Conservation (phyloP, 2,329 filamentous ascomycete species). For the Ilyonectria destructans region DNA sequence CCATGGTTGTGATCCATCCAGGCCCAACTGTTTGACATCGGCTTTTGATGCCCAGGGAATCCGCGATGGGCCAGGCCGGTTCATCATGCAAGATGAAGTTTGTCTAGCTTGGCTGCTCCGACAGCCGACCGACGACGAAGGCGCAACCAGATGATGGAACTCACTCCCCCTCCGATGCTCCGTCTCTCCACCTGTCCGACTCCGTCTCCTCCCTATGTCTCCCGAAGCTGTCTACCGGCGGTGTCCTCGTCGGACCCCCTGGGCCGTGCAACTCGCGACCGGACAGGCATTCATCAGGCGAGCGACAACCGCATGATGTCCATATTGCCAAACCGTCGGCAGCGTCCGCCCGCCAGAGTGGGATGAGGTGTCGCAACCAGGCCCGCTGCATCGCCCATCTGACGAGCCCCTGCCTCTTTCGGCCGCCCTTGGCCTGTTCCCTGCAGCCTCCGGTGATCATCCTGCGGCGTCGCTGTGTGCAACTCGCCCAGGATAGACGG, state of each 20-base stretch:
- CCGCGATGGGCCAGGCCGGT: conserved; percentile 14
- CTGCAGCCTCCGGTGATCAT: neutral
- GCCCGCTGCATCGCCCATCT: conserved; percentile 11
- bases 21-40: conserved; percentile 22
- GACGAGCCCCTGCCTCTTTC: conserved; percentile 4
- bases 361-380: conserved; percentile 12
- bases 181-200: neutral
- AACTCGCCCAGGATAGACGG: neutral
- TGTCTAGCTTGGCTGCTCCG: conserved; percentile 7
- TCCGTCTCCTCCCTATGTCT: neutral
- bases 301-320: conserved; percentile 13
- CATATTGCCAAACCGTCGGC: neutral
- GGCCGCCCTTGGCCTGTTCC: conserved; percentile 4
- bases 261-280: neutral
- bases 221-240: conserved; percentile 1
- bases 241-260: neutral
- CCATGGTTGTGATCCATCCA: conserved; percentile 16
- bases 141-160: neutral
- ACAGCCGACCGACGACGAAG: neutral
- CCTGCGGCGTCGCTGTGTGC: neutral
- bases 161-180: neutral
- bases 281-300: conserved; percentile 3
- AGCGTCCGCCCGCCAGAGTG: conserved; percentile 12
- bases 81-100: conserved; percentile 27
- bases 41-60: conserved; percentile 33